Evolutionary conservation across 129 eudicot species (phyloP), one percentile per base, ranked within the genome.

Genomic region (Arctium minus): DNA sequence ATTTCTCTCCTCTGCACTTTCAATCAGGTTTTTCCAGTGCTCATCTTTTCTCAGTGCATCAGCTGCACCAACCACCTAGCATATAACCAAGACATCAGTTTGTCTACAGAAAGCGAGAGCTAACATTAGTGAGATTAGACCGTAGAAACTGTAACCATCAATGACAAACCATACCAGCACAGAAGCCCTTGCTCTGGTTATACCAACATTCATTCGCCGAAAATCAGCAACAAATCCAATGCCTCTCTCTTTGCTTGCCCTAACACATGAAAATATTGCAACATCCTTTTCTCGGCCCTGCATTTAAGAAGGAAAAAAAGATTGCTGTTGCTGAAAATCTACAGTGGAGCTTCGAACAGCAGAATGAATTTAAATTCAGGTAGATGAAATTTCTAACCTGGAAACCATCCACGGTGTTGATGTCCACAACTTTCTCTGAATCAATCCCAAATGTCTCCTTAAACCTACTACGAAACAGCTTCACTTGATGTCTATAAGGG

Each of bases 271-370:
- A 82, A 96, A 96, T 30, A 96, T 92, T 46, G 98, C 99, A 80
- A 96, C 96, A 77, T 93, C 97, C 83, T 96, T 93, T 87, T 96
- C 99, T 67, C 99, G 89, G 33, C 99, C 99, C 97, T 95, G 84
- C 36, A 75, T 73, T 73, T 18, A 17, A 48, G 35, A 13, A 9
- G 27, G 4, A 64, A 74, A 72, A 73, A 70, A 40, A 64, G 27
- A 44, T 64, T 74, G 8, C 11, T 38, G 13, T 39, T 82, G 53
- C 30, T 76, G 74, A 31, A 68, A 72, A 72, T 32, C 80, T 38
- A 15, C 27, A 75, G 8, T 18, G 50, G 40, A 80, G 60, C 39
- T 67, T 6, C 42, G 2, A 75, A 38, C 73, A 37, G 42, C 39
- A 18, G 62, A 70, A 71, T 29, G 17, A 3, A 46, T 15, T 44